Base-by-base conservation (phyloP, 1,284 basidiomycete species). In the Trichosporon sp. region DNA sequence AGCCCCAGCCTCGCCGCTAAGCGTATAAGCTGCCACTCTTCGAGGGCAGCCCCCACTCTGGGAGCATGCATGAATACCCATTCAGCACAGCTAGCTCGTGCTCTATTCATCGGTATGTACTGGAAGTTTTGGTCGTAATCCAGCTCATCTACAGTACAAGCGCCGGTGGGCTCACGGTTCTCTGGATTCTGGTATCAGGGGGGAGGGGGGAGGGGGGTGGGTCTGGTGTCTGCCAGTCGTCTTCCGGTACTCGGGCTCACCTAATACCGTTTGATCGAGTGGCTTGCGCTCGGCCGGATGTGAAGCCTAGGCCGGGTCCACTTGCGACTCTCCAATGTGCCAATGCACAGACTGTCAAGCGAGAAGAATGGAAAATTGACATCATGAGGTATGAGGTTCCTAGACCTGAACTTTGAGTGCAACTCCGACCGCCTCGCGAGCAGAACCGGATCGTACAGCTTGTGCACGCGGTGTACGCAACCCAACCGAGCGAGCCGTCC, bases 371-470 rank as follows among this genome's bases (percentile, higher is more conserved):
- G 27, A n/a, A 60, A 60, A 31, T 31, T 32, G 18, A n/a, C 56
- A n/a, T 60, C 27, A 58, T 21, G 56, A 60, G 56, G 56, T 60
- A 60, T 60, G 56, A 8, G 18, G 56, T 60, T 31, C 56, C 56
- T 60, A 2, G 27, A n/a, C 29, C 12, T 31, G 18, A 60, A 60
- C 56, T 29, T 60, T 60, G 18, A 15, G 18, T 42, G 18, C 18
- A 3, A 42, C 38, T 42, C 38, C 15, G 38, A n/a, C 38, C 15
- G 38, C 18, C 15, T 42, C 35, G 11, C 35, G 13, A 12, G 32
- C 5, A 9, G n/a, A n/a, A n/a, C n/a, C n/a, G n/a, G n/a, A n/a
- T n/a, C n/a, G n/a, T n/a, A n/a, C n/a, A n/a, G n/a, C n/a, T n/a
- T n/a, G n/a, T n/a, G n/a, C n/a, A n/a, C n/a, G n/a, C 35, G 35